Evolutionary conservation across 345 rosid genomes (phyloP).

Genomic region (Microthlaspi erraticum): DNA sequence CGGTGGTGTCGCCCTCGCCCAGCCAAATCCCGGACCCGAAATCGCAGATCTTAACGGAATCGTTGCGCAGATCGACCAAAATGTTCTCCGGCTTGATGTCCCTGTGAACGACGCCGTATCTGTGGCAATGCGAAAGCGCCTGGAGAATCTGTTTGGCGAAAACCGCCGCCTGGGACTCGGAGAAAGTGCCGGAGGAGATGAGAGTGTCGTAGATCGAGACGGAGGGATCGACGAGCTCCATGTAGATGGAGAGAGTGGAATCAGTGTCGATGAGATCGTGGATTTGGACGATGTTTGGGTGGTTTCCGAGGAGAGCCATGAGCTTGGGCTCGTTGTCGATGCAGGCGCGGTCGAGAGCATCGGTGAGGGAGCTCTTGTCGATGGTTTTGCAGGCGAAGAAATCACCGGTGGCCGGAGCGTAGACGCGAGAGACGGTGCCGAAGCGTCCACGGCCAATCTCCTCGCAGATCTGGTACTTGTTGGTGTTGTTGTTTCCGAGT

Average conservation of each 20-base stretch:
- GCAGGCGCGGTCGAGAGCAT: slow-evolving; percentile 62
- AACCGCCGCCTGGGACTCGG: slow-evolving; percentile 59
- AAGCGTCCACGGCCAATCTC: slow-evolving; percentile 88
- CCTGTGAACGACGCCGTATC: slow-evolving; percentile 67
- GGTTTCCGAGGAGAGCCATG: slow-evolving; percentile 61
- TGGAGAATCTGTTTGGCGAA: slow-evolving; percentile 56
- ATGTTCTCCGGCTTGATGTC: slow-evolving; percentile 85
- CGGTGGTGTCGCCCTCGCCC: slow-evolving; percentile 41
- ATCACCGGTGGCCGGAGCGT: slow-evolving; percentile 49
- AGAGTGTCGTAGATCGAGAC: slow-evolving; percentile 59
- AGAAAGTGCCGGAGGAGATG: slow-evolving; percentile 30
- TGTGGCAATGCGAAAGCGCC: slow-evolving; percentile 76
- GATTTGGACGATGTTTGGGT: slow-evolving; percentile 68
- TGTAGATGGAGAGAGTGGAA: slow-evolving; percentile 55
- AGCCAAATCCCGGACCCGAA: slow-evolving; percentile 71
- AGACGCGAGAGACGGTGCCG: slow-evolving; percentile 66
- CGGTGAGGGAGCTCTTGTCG: slow-evolving; percentile 60
- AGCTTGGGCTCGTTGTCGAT: slow-evolving; percentile 72
- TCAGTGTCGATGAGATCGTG: slow-evolving; percentile 61
- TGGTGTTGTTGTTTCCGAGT: slow-evolving; percentile 33
- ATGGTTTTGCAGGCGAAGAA: slow-evolving; percentile 74
- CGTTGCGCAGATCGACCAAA: slow-evolving; percentile 54
- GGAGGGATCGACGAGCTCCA: slow-evolving; percentile 63
- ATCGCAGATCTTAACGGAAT: slow-evolving; percentile 60
- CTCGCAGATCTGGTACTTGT: slow-evolving; percentile 64